Base-by-base conservation (phyloP, 1,284 basidiomycete genomes). In the Cutaneotrichosporon dermatis region DNA sequence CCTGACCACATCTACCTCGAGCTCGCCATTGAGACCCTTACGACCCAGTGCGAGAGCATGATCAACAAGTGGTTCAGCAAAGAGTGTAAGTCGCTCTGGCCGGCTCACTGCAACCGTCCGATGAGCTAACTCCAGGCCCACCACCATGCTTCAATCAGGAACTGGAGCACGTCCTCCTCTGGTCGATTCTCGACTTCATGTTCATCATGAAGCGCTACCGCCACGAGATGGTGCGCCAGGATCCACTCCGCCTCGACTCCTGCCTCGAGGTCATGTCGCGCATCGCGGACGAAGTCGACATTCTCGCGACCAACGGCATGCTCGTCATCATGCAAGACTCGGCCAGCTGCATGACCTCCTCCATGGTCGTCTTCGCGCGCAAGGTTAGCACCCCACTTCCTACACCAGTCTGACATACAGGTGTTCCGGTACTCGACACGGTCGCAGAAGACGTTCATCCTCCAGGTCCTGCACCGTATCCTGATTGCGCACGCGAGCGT, bases 281-380 rank as follows among this genome's bases (percentile, higher is more conserved):
- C 40, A 69, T 71, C 13, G 68, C 69, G 4, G 66, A 70, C 45
- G 63, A 66, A 57, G 66, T 74, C 25, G 70, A 72, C 43, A 54
- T 61, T 4, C 50, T 72, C 9, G 68, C 65, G 12, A 54, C 55
- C 45, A 65, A 65, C 51, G 72, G 70, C 6, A 60, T 61, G 46
- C 58, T 74, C 6, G 66, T 62, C 16, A 66, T 71, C 60, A 67
- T 72, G 70, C 72, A 74, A 48, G 72, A 74, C 58, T 69, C 66
- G 13, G 69, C 66, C 11, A 67, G 64, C 15, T 69, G 68, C 57
- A 69, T 71, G 70, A 69, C 68, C 4, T 68, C 68, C 12, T 62
- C 62, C 2, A 49, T 72, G 4, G 66, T 60, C 6, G 64, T 68
- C 1, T 66, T 74, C 39, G 53, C 69, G 9, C 60, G 67, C 39